A percentile compares a stretch with the other conserved stretches of the same genome.
Evolutionary conservation across 2,329 filamentous ascomycete species (phyloP).

Genomic region (Aureobasidium leucospermi): DNA sequence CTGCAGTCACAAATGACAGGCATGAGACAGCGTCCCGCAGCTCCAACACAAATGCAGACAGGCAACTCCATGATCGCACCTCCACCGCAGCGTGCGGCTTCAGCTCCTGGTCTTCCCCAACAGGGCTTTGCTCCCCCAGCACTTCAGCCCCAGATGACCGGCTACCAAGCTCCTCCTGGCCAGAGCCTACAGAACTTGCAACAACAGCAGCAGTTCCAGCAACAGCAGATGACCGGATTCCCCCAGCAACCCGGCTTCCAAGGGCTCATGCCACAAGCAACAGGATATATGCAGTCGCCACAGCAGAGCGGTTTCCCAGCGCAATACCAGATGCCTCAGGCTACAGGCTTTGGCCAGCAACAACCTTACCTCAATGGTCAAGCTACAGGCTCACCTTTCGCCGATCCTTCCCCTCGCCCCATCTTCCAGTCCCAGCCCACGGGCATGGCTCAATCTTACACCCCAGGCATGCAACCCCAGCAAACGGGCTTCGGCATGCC

Average conservation of each 20-base stretch:
- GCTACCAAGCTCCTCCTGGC: conserved; percentile 56
- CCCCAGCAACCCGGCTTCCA: conserved; percentile 29
- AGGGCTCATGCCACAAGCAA: conserved; percentile 33
- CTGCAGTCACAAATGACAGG: conserved; percentile 31
- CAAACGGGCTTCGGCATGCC: conserved; percentile 48
- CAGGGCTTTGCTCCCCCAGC: conserved; percentile 64
- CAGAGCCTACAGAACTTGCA: conserved; percentile 67
- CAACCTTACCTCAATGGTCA: conserved; percentile 44
- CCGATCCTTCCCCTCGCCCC: conserved; percentile 45
- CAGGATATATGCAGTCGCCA: conserved; percentile 37
- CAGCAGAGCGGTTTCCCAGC: conserved; percentile 28
- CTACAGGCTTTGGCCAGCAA: conserved; percentile 32
- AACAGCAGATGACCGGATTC: conserved; percentile 32
- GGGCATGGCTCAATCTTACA: conserved; percentile 30
- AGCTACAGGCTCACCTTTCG: conserved; percentile 44
- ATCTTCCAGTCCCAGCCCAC: conserved; percentile 31
- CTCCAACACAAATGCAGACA: conserved; percentile 20
- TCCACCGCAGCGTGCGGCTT: conserved; percentile 73
- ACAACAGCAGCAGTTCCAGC: conserved; percentile 30
- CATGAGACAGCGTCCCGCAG: conserved; percentile 17
- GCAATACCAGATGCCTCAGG: conserved; percentile 27
- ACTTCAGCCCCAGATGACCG: conserved; percentile 79
- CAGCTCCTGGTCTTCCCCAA: conserved; percentile 65
- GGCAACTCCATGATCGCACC: conserved; percentile 61
- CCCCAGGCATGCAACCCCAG: conserved; percentile 38